These are phyloP conservation scores for Penicillium robsamsonii DNA, from an alignment of 495 filamentous ascomycete species.

Conservation along the genomic window DNA sequence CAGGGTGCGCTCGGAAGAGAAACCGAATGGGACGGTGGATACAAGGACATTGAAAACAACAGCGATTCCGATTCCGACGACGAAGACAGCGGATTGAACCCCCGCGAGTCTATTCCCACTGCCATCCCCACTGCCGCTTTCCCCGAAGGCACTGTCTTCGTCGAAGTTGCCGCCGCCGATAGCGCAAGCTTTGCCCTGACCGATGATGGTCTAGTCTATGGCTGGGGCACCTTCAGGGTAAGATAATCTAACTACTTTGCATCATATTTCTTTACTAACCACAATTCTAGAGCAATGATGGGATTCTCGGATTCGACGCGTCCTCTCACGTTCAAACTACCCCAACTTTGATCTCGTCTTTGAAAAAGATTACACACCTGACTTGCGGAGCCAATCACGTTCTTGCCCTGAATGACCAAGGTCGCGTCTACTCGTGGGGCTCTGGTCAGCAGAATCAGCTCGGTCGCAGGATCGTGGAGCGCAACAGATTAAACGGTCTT, in stretches of 20 bases:
- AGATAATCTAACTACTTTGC: constrained; percentile 15
- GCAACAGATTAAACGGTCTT: constrained; percentile 54
- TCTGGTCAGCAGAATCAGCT: constrained; percentile 63
- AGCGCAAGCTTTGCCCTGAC: constrained; percentile 65
- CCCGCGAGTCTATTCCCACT: constrained; percentile 56
- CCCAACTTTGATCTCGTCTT: constrained; percentile 48
- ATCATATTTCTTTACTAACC: constrained; percentile 19
- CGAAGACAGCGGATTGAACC: constrained; percentile 59
- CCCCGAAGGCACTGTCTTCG: constrained; percentile 54
- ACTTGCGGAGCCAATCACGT: constrained; percentile 59
- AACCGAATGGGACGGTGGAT: constrained; percentile 59
- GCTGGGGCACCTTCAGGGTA: constrained; percentile 71
- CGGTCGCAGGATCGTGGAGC: constrained; percentile 59
- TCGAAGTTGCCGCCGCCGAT: constrained; percentile 61
- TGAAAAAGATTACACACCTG: constrained; percentile 59
- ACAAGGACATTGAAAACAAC: constrained; percentile 61
- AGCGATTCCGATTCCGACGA: constrained; percentile 52
- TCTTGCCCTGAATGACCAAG: constrained; percentile 57
- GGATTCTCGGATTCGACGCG: constrained; percentile 54
- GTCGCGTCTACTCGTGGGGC: constrained; percentile 62
- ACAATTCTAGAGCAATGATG: constrained; percentile 51
- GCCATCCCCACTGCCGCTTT: constrained; percentile 53
- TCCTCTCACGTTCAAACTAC: constrained; percentile 41
- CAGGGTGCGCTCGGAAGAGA: constrained; percentile 62
- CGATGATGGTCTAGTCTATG: constrained; percentile 63